Evolutionary conservation across 345 rosid genomes (phyloP), one percentile per base, ranked within the genome.

Genomic region (Lepidium sativum): DNA sequence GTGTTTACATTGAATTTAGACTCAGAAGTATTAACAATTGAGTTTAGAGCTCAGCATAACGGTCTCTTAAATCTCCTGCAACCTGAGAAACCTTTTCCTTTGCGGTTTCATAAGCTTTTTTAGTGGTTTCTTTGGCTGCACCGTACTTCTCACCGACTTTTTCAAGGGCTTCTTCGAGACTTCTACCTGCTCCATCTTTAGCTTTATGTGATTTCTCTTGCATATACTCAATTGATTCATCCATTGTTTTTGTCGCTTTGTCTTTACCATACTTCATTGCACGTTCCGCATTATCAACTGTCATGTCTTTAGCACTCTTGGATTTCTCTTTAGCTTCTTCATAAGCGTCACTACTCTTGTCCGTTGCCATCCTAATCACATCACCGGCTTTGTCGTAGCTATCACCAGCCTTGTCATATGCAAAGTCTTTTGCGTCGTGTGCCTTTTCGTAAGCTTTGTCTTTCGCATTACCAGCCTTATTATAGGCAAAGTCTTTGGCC

Each of bases 61-160:
- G 50, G 9, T 63, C 58, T 62, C 86, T 85, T 13, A 86, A 12
- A 29, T 80, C 80, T 35, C 70, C 81, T 0, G 82, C 47, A 0
- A 80, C 83, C 21, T 71, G 18, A 0, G 86, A 84, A 59, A 83
- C 78, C 61, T 50, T 80, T 42, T 81, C 83, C 60, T 86, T 87
- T 1, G 81, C 83, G 18, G 73, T 63, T 54, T 77, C 94, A 50
- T 79, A 83, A 6, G 63, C 64, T 1, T 34, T 3, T 61, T 68
- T 61, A 37, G 69, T 42, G 0, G 60, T 33, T 9, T 78, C 77
- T 29, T 80, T 76, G 3, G 40, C 58, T 32, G 14, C 8, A 53
- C 13, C 58, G 1, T 32, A 53, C 2, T 32, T 53, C 17, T 53
- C 58, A 2, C 58, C 58, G 0, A 74, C 85, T 44, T 69, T 77